phyloP scores from a whole-genome alignment of 2,329 filamentous ascomycete species.

The Fusarium robinianum region DNA sequence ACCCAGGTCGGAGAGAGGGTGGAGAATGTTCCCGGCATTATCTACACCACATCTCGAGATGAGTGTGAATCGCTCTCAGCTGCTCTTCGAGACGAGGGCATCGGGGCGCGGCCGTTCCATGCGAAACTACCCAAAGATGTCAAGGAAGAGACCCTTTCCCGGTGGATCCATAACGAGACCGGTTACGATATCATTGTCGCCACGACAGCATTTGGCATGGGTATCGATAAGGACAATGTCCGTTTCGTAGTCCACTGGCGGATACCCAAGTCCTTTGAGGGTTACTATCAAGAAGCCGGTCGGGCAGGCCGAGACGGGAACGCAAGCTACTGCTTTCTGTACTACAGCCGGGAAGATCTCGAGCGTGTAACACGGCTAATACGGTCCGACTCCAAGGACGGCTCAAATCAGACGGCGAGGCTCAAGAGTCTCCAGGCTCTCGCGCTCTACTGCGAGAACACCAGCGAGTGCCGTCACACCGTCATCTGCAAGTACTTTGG shows the following conservation, averaged over 20 bases:
- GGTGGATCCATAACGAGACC: slow-evolving; percentile 73
- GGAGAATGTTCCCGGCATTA: slow-evolving; percentile 74
- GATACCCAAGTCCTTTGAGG: slow-evolving; percentile 90
- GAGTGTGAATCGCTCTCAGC: slow-evolving; percentile 75
- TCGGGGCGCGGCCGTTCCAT: slow-evolving; percentile 76
- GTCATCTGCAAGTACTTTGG: slow-evolving; percentile 79
- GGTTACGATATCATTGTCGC: slow-evolving; percentile 93
- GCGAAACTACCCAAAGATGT: slow-evolving; percentile 68
- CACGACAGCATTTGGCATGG: slow-evolving; percentile 97
- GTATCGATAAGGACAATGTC: slow-evolving; percentile 93
- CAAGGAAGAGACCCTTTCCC: slow-evolving; percentile 71
- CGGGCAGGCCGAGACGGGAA: slow-evolving; percentile 89
- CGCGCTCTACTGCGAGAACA: slow-evolving; percentile 81
- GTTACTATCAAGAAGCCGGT: slow-evolving; percentile 94
- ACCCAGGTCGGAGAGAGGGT: slow-evolving; percentile 56
- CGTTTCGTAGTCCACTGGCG: slow-evolving; percentile 96
- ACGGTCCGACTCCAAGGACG: slow-evolving; percentile 49
- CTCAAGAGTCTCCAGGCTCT: slow-evolving; percentile 69
- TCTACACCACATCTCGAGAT: slow-evolving; percentile 75
- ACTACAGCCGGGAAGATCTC: slow-evolving; percentile 86
- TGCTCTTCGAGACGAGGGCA: slow-evolving; percentile 67
- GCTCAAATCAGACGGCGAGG: slow-evolving; percentile 54
- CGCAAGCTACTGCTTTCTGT: slow-evolving; percentile 83
- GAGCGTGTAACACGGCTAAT: slow-evolving; percentile 70
- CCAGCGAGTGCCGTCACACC: slow-evolving; percentile 72